Evolutionary conservation across 1,284 basidiomycete genomes (phyloP).

Genomic region (Wolfiporia cocos): DNA sequence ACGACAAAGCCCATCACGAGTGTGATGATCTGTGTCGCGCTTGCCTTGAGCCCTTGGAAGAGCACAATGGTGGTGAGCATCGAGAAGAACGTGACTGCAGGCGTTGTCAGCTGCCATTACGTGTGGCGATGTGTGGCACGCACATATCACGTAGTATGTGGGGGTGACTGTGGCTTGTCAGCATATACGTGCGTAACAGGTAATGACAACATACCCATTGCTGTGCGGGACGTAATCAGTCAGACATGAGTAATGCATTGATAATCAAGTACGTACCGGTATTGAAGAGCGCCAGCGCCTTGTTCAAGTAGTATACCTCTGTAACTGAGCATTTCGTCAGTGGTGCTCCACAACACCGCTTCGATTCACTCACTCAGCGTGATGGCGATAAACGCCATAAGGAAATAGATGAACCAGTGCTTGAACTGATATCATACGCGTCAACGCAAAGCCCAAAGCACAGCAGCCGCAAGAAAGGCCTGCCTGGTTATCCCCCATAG

Average conservation of each 20-base stretch:
- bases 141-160: slow-evolving; percentile 83
- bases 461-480: too few relatives aligned
- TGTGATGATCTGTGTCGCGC: slow-evolving; percentile 75
- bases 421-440: slow-evolving; percentile 45
- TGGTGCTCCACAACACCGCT: neutral
- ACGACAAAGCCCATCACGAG: slow-evolving; percentile 89
- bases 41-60: slow-evolving; percentile 86
- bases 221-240: slow-evolving; percentile 28
- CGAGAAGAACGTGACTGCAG: slow-evolving; percentile 77
- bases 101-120: neutral
- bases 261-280: slow-evolving; percentile 46
- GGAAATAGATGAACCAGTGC: slow-evolving; percentile 84
- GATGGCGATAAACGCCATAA: slow-evolving; percentile 79
- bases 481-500: slow-evolving; percentile 85
- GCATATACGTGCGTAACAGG: neutral
- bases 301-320: slow-evolving; percentile 95
- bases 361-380: slow-evolving; percentile 57
- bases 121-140: slow-evolving; percentile 21
- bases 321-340: slow-evolving; percentile 43
- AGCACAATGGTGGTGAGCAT: slow-evolving; percentile 85
- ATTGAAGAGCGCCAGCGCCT: slow-evolving; percentile 95
- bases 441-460: too few relatives aligned
- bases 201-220: slow-evolving; percentile 57
- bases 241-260: slow-evolving; percentile 7
- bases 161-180: slow-evolving; percentile 59